Base-by-base conservation (phyloP, 2,329 filamentous ascomycete species). In the Beauveria scarabaeidicola region DNA sequence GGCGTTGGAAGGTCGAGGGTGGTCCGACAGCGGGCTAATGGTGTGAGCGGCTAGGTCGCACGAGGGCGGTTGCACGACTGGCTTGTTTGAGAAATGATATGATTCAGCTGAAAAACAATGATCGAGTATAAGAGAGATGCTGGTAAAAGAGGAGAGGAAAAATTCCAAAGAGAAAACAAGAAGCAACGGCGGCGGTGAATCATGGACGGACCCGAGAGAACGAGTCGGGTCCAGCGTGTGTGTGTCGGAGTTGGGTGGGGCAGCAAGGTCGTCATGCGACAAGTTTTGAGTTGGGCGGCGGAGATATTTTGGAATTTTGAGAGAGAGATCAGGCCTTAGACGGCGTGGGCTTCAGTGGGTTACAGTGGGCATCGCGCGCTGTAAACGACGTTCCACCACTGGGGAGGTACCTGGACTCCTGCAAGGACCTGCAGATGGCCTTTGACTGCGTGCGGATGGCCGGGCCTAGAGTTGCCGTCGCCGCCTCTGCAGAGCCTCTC, bases 211-310 rank as follows among this genome's bases (percentile, higher is more conserved):
- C 32, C 10, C 17, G 43, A 60, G 36, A n/a, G 36, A 47, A 41
- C 29, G 51, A 50, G 50, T 60, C 38, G 50, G 52, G 50, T n/a
- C 5, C 52, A 47, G 29, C 21, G 36, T 27, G 50, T 44, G 36
- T 27, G 50, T 44, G 40, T 41, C 27, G 46, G 25, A 60, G 58
- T n/a, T 11, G 23, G 51, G 58, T 60, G 58, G 58, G 58, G 58
- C 51, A 23, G 50, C 40, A 17, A 50, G 32, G 41, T 60, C 51
- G 58, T 60, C 58, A 60, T 60, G 58, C 58, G 58, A 54, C 58
- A 48, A n/a, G 47, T n/a, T n/a, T 27, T 40, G 32, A 21, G 23
- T 11, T 47, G 52, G 29, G 32, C 44, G 32, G 54, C 54, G 44
- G 54, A 41, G 32, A 15, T 32, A 32, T 36, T 36, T 36, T 36